phyloP scores from a whole-genome alignment of 2,329 filamentous ascomycete genomes.

The Alternaria sp. region DNA sequence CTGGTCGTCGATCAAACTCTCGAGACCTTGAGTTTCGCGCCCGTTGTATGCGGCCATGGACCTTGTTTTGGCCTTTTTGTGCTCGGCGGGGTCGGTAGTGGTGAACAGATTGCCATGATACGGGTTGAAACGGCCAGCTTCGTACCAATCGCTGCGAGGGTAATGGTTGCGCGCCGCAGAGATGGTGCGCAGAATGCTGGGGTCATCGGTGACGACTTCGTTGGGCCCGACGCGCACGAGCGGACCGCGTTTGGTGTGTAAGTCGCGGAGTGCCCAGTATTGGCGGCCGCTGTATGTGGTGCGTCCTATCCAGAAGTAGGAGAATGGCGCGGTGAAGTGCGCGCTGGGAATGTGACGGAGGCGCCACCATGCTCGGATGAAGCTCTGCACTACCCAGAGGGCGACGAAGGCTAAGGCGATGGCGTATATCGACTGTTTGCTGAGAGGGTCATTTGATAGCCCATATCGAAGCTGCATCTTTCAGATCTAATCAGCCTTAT shows the following conservation, averaged over 20 bases:
- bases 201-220: slow-evolving; percentile 55
- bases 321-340: slow-evolving; percentile 1
- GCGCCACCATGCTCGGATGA: background rate
- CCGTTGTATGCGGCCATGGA: slow-evolving; percentile 1
- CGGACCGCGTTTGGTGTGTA: background rate
- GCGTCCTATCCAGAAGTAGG: slow-evolving; percentile 5
- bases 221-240: slow-evolving; percentile 54
- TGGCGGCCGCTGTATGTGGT: slow-evolving; percentile 6
- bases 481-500: background rate
- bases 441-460: background rate
- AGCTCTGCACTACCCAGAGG: background rate
- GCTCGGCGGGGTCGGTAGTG: background rate
- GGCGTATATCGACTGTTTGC: background rate
- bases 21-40: slow-evolving; percentile 3
- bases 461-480: background rate
- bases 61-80: background rate
- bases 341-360: background rate
- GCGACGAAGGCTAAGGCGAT: background rate
- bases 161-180: slow-evolving; percentile 48
- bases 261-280: slow-evolving; percentile 4
- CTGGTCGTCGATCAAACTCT: slow-evolving; percentile 2
- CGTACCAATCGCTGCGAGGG: slow-evolving; percentile 7
- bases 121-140: slow-evolving; percentile 2
- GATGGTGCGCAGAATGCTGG: slow-evolving; percentile 53
- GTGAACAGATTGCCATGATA: slow-evolving; percentile 8